Conservation (phyloP, 2,329 filamentous ascomycete species). For the Sporothrix curviconia region DNA sequence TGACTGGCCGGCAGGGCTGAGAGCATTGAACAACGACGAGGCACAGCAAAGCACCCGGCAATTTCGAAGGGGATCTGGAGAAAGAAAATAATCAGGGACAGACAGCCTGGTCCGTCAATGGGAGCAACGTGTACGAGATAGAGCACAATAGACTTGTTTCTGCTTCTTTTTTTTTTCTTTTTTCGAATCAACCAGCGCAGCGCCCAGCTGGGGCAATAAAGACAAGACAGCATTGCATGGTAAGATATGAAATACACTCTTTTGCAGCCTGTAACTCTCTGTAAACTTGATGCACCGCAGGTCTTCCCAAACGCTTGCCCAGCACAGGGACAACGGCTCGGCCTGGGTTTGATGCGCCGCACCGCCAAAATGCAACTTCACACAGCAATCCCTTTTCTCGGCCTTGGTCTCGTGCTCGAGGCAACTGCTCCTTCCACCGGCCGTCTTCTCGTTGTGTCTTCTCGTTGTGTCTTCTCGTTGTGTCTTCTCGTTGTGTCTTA, state of each 20-base stretch:
- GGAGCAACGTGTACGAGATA: no score
- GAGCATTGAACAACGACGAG: neutral
- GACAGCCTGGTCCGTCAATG: no score
- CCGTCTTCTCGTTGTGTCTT: no score
- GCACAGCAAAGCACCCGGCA: neutral
- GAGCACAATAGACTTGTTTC: no score
- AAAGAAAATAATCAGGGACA: neutral
- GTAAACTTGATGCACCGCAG: neutral
- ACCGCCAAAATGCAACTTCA: slow-evolving; percentile 1
- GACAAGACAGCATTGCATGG: neutral
- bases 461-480: no score
- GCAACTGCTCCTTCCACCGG: neutral
- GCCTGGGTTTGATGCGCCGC: slow-evolving; percentile 11
- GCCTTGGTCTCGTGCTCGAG: neutral
- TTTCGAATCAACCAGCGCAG: no score
- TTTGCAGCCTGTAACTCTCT: neutral
- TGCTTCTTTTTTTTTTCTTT: no score
- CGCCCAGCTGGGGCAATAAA: neutral
- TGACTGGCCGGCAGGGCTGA: neutral
- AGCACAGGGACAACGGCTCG: slow-evolving; percentile 1
- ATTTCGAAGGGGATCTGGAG: neutral
- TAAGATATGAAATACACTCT: neutral
- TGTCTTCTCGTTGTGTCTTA: no score
- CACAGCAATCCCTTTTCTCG: neutral
- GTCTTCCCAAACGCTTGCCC: neutral